phyloP scores from a whole-genome alignment of 345 rosid species.

The Carallia pectinifolia region DNA sequence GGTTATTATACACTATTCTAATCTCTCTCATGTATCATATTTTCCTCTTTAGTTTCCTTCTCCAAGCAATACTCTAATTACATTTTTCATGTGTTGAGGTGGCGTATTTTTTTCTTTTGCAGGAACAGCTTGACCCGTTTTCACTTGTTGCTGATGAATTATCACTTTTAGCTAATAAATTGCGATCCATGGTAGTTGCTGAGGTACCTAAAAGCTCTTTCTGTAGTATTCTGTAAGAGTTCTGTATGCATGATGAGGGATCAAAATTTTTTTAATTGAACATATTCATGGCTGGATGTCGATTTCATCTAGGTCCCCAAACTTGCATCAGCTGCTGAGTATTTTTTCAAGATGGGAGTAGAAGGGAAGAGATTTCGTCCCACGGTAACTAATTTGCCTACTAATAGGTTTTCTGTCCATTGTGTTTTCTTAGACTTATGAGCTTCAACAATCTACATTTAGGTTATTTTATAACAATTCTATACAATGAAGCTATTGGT shows the following conservation, averaged over 20 bases:
- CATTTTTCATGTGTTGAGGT: slow-evolving; percentile 10
- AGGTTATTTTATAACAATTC: neutral
- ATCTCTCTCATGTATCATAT: neutral
- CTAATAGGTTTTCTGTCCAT: neutral
- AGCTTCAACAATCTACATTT: neutral
- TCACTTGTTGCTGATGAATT: slow-evolving; percentile 96
- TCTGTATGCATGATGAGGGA: slow-evolving; percentile 3
- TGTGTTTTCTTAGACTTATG: neutral
- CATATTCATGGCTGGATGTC: neutral
- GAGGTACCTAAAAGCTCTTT: slow-evolving; percentile 48
- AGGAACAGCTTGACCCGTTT: slow-evolving; percentile 91
- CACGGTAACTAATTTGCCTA: slow-evolving; percentile 46
- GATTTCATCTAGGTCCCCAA: slow-evolving; percentile 69
- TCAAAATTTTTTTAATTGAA: slow-evolving; percentile 1
- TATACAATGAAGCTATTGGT: neutral
- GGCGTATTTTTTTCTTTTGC: slow-evolving; percentile 30
- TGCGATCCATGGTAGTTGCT: slow-evolving; percentile 84
- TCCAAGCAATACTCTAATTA: neutral
- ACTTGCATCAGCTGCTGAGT: slow-evolving; percentile 97
- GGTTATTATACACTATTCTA: neutral
- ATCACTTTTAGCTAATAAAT: slow-evolving; percentile 63
- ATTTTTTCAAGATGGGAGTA: slow-evolving; percentile 83
- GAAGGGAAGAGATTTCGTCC: slow-evolving; percentile 97
- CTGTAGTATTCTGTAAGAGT: slow-evolving; percentile 5
- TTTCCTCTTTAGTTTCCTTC: neutral